Conservation (phyloP, 2,329 filamentous ascomycete species). For the Chaetomiaceae sp. region DNA sequence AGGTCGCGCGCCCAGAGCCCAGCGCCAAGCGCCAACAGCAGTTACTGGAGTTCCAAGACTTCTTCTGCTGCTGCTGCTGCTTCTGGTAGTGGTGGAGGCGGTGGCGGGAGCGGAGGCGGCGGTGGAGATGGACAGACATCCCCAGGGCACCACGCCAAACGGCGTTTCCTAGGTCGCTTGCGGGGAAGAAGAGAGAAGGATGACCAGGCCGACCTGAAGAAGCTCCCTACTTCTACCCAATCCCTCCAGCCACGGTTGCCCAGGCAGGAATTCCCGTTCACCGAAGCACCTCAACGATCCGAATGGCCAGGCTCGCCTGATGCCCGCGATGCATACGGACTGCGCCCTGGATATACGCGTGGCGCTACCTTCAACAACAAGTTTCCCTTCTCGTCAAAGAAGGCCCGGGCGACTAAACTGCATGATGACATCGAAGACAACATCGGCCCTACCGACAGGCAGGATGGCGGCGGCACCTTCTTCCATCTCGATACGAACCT, state of each 20-base stretch:
- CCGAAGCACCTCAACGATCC: conserved; percentile 28
- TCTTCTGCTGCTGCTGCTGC: too few species aligned
- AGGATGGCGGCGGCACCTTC: conserved; percentile 49
- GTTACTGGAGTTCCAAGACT: conserved; percentile 44
- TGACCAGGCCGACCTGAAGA: conserved; percentile 38
- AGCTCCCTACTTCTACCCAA: conserved; percentile 48
- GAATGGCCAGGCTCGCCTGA: conserved; percentile 29
- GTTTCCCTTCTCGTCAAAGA: conserved; percentile 55
- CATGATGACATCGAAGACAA: conserved; percentile 54
- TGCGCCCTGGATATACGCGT: conserved; percentile 23
- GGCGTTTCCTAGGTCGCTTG: conserved; percentile 47
- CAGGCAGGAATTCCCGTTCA: conserved; percentile 41
- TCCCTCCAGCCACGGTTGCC: conserved; percentile 50
- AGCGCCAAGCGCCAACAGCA: conserved; percentile 68
- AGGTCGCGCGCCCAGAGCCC: conserved; percentile 70
- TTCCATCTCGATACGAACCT: conserved; percentile 85
- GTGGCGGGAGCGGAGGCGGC: conserved; percentile 22
- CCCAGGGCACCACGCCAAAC: conserved; percentile 49
- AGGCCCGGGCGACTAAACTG: conserved; percentile 41
- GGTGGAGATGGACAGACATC: conserved; percentile 54
- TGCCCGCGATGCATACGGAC: conserved; percentile 27
- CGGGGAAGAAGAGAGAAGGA: conserved; percentile 48
- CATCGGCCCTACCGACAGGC: conserved; percentile 55
- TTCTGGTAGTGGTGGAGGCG: too few species aligned
- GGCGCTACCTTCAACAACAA: conserved; percentile 57